These are phyloP conservation scores for Plasmopara viticola DNA, from an alignment of 352 stramenopile species.

Conservation along the genomic window DNA sequence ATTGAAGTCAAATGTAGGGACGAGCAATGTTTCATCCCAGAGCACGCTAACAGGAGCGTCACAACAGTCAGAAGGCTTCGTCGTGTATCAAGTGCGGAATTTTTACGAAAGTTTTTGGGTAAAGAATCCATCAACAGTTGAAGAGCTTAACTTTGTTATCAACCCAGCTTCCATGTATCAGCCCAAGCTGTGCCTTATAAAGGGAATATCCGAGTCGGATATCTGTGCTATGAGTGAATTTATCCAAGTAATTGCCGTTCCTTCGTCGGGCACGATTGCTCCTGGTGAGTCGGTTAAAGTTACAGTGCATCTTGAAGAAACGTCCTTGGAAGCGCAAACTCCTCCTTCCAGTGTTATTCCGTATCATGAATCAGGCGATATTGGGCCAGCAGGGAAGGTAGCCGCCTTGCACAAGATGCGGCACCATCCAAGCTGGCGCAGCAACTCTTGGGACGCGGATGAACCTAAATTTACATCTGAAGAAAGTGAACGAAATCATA, in stretches of 20 bases:
- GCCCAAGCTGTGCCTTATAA: slow-evolving; percentile 55
- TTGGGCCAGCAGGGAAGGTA: slow-evolving; percentile 24
- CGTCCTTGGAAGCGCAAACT: slow-evolving; percentile 3
- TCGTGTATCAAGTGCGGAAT: slow-evolving; percentile 63
- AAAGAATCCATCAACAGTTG: slow-evolving; percentile 57
- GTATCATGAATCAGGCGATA: slow-evolving; percentile 27
- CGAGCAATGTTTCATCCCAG: slow-evolving; percentile 28
- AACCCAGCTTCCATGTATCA: slow-evolving; percentile 60
- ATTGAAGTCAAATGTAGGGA: slow-evolving; percentile 38
- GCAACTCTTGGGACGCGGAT: slow-evolving; percentile 77
- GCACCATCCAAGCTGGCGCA: slow-evolving; percentile 71
- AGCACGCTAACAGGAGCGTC: slow-evolving; percentile 17
- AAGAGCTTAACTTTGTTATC: slow-evolving; percentile 72
- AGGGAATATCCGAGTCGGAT: slow-evolving; percentile 42
- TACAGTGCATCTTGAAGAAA: slow-evolving; percentile 72
- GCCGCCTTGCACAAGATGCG: slow-evolving; percentile 61
- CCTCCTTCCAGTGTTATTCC: slow-evolving; percentile 13
- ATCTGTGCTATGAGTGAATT: slow-evolving; percentile 76
- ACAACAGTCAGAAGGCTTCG: slow-evolving; percentile 17
- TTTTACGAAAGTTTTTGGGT: slow-evolving; percentile 75
- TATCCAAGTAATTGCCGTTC: slow-evolving; percentile 64
- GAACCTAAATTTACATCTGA: slow-evolving; percentile 33
- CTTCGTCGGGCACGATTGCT: slow-evolving; percentile 61
- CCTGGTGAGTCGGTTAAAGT: slow-evolving; percentile 76
- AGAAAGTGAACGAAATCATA: slow-evolving; percentile 48